A percentile compares a stretch with the other conserved stretches of the same genome.
These are phyloP conservation scores for Inosperma sp. DNA, from an alignment of 768 basidiomycete genomes.

Conservation along the genomic window DNA sequence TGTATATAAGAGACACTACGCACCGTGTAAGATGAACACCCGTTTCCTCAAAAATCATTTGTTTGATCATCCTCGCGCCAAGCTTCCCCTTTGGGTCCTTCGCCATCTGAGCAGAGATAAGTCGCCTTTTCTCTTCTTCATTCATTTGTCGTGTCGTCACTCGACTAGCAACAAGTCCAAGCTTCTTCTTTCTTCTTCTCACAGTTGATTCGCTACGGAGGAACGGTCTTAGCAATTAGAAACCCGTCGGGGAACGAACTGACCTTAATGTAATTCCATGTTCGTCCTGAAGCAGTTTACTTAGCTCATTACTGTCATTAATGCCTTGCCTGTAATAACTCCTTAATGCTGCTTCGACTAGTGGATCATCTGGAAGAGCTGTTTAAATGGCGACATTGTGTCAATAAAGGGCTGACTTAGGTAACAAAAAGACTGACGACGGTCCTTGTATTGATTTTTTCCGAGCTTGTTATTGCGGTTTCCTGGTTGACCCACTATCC, in stretches of 20 bases:
- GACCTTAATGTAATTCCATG: conserved; percentile 29
- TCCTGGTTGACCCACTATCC: conserved; percentile 3
- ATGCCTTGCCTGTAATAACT: conserved; percentile 26
- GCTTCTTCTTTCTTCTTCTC: conserved; percentile 22
- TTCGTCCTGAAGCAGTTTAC: conserved; percentile 23
- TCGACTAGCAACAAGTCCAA: conserved; percentile 29
- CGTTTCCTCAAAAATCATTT: conserved; percentile 26
- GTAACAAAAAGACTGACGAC: conserved; percentile 20
- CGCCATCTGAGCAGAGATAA: conserved; percentile 32
- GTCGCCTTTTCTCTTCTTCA: conserved; percentile 27
- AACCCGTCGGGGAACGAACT: conserved; percentile 5
- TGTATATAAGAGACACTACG: neutral
- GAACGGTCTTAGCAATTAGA: neutral
- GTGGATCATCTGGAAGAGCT: conserved; percentile 25
- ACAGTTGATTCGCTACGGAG: conserved; percentile 27
- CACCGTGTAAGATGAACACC: conserved; percentile 32
- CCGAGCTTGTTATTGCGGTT: conserved; percentile 22
- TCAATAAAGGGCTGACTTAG: neutral
- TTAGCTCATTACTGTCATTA: conserved; percentile 23
- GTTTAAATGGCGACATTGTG: no score
- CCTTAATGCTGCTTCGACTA: conserved; percentile 15
- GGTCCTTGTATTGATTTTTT: conserved; percentile 28
- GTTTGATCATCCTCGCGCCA: conserved; percentile 27
- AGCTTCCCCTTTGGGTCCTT: conserved; percentile 28
- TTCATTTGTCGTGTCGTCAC: conserved; percentile 26